phyloP scores from a whole-genome alignment of 192 early-diverging fungal species.

The Chytriomyces confervae region DNA sequence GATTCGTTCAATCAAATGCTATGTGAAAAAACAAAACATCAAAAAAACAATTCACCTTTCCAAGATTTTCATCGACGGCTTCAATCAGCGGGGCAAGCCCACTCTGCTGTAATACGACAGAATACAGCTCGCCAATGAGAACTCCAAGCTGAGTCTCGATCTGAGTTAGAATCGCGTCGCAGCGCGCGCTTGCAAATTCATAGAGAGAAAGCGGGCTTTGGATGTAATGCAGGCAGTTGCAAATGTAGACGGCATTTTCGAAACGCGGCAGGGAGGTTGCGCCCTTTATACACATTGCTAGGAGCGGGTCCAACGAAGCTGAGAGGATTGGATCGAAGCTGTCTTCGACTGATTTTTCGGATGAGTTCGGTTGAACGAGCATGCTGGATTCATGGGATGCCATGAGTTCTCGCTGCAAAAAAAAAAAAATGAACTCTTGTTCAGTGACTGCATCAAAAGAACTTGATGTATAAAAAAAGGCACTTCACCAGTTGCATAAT shows the following conservation, averaged over 20 bases:
- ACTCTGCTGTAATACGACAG: constrained; percentile 66
- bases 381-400: constrained; percentile 80
- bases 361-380: background rate
- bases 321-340: constrained; percentile 69
- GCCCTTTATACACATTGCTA: constrained; percentile 71
- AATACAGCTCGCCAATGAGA: constrained; percentile 71
- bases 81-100: constrained; percentile 62
- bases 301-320: constrained; percentile 74
- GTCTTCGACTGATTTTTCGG: constrained; percentile 47
- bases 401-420: constrained; percentile 74
- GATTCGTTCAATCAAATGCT: constrained; percentile 23
- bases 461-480: background rate
- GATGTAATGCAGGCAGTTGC: constrained; percentile 77
- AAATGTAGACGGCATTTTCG: constrained; percentile 73
- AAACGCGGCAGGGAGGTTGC: constrained; percentile 54
- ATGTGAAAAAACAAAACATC: background rate
- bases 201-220: constrained; percentile 70
- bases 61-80: constrained; percentile 60
- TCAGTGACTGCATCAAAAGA: background rate
- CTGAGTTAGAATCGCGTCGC: constrained; percentile 61
- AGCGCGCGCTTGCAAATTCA: constrained; percentile 65
- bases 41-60: constrained; percentile 44
- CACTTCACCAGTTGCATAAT: constrained; percentile 67
- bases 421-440: background rate
- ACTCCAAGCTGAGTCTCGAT: constrained; percentile 68